Percentiles rank a stretch among this genome's conserved stretches.
Evolutionary conservation across 2,329 filamentous ascomycete species (phyloP).

Genomic region (Penicillium sp.): DNA sequence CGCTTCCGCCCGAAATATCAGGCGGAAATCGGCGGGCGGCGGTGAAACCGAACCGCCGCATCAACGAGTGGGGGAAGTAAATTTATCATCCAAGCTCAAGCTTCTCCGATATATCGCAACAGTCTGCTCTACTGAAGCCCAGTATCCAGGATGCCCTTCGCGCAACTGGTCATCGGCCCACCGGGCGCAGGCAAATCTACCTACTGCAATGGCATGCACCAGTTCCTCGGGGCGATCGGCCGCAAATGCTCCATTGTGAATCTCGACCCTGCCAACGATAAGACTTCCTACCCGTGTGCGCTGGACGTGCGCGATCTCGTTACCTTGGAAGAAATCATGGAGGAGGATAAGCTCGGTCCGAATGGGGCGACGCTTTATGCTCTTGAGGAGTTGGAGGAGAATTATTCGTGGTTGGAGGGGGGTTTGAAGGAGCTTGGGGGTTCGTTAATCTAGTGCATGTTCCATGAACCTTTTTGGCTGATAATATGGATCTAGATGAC

Average conservation of each 20-base stretch:
- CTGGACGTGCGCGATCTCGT: slow-evolving; percentile 89
- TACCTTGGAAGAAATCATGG: slow-evolving; percentile 93
- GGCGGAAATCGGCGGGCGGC: background rate
- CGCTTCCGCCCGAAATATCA: background rate
- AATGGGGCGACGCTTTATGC: slow-evolving; percentile 94
- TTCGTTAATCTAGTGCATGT: slow-evolving; percentile 35
- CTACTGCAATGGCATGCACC: slow-evolving; percentile 98
- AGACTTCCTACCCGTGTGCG: slow-evolving; percentile 83
- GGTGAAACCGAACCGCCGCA: too few relatives aligned
- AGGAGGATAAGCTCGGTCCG: slow-evolving; percentile 83
- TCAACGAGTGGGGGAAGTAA: background rate
- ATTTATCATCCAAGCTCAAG: background rate
- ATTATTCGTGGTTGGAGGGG: slow-evolving; percentile 88
- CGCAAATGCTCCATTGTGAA: slow-evolving; percentile 95
- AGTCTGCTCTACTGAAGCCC: slow-evolving; percentile 1
- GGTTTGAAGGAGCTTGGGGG: slow-evolving; percentile 75
- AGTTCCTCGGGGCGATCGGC: slow-evolving; percentile 95
- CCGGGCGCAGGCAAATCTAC: slow-evolving; percentile 96
- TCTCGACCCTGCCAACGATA: slow-evolving; percentile 95
- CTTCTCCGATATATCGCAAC: background rate
- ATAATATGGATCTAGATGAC: slow-evolving; percentile 62
- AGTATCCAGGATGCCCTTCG: slow-evolving; percentile 55
- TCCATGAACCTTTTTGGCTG: too few relatives aligned
- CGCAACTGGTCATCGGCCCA: slow-evolving; percentile 89
- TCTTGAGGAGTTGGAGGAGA: slow-evolving; percentile 91